A percentile compares a stretch with the other conserved stretches of the same genome.
These are phyloP conservation scores for Theobroma grandiflorum DNA, from an alignment of 441 rosid genomes.

Conservation along the genomic window DNA sequence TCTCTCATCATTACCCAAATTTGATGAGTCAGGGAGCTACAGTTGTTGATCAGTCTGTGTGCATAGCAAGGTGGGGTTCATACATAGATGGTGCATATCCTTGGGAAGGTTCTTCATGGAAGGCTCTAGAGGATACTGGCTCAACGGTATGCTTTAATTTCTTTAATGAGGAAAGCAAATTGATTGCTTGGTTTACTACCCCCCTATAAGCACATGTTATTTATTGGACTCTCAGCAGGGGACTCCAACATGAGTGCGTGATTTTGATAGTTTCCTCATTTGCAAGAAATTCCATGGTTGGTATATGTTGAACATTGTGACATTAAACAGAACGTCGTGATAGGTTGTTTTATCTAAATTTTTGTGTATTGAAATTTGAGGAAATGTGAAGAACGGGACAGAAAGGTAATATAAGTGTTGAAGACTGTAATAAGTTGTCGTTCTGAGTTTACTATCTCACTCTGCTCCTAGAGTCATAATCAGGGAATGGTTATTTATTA, in stretches of 20 bases:
- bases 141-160: slow-evolving; percentile 43
- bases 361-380: not conserved
- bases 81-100: slow-evolving; percentile 56
- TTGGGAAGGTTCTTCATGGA: slow-evolving; percentile 48
- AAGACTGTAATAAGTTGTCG: not conserved
- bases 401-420: slow-evolving; percentile 7
- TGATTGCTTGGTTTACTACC: not conserved
- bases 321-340: not conserved
- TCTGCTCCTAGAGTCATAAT: not conserved
- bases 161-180: not conserved
- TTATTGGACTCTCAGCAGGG: slow-evolving; percentile 1
- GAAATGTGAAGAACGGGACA: not conserved
- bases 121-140: slow-evolving; percentile 38
- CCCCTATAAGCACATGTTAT: not conserved
- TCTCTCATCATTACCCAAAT: slow-evolving; percentile 18
- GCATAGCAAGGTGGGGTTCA: slow-evolving; percentile 67
- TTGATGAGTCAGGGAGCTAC: slow-evolving; percentile 76
- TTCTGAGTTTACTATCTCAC: not conserved
- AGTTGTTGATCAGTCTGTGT: slow-evolving; percentile 74
- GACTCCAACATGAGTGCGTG: not conserved
- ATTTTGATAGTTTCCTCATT: not conserved
- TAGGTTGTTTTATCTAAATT: not conserved
- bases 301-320: not conserved
- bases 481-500: not conserved
- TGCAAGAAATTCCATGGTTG: not conserved